A percentile compares a stretch with the other conserved stretches of the same genome.
These are phyloP conservation scores for Claviceps maximensis DNA, from an alignment of 2,329 filamentous ascomycete genomes.

Conservation along the genomic window DNA sequence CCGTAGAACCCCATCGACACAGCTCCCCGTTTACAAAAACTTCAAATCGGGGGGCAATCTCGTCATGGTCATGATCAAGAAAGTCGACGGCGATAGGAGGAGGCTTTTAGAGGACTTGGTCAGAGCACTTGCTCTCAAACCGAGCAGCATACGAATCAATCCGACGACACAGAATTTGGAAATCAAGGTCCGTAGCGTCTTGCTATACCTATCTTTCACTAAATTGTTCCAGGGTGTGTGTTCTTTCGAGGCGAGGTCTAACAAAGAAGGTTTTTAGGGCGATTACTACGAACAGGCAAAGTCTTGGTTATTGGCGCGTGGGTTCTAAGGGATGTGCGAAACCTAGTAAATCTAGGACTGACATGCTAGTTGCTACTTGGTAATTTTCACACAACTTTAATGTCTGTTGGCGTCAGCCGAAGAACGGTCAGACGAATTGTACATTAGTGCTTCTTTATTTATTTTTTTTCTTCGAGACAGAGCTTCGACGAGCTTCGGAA, in stretches of 20 bases:
- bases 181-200: slow-evolving; percentile 45
- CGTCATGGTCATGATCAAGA: slow-evolving; percentile 62
- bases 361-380: no score
- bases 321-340: slow-evolving; percentile 17
- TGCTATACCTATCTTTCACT: background rate
- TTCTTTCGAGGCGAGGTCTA: background rate
- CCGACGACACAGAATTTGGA: slow-evolving; percentile 59
- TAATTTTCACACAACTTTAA: slow-evolving; percentile 2
- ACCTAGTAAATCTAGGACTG: background rate
- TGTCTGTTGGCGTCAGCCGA: slow-evolving; percentile 3
- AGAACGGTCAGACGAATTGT: slow-evolving; percentile 6
- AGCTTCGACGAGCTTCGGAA: slow-evolving; percentile 1
- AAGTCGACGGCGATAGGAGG: slow-evolving; percentile 59
- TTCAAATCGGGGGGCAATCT: slow-evolving; percentile 64
- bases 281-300: slow-evolving; percentile 17
- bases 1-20: slow-evolving; percentile 53
- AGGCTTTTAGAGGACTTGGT: slow-evolving; percentile 52
- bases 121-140: slow-evolving; percentile 40
- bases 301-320: slow-evolving; percentile 21
- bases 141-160: slow-evolving; percentile 40
- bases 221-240: no score
- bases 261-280: slow-evolving; percentile 17
- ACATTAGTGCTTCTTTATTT: slow-evolving; percentile 5
- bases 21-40: slow-evolving; percentile 65
- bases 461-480: no score